Evolutionary conservation across 1,139 yeast genomes (phyloP).

Genomic region (Yamadazyma dushanensis): DNA sequence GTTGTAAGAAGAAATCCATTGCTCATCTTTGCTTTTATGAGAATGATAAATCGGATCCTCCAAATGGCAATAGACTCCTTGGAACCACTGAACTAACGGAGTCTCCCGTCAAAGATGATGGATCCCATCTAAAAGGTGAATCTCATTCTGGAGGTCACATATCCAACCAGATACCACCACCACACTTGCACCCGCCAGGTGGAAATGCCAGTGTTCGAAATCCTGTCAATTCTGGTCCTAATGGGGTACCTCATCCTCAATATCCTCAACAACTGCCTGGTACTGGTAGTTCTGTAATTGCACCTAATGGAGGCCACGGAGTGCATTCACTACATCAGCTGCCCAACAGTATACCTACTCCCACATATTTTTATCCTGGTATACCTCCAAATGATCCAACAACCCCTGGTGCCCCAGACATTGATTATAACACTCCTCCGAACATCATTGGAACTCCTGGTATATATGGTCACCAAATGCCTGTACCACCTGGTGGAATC

Average conservation of each 20-base stretch:
- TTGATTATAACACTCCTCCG: slow-evolving; percentile 1
- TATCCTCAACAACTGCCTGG: not conserved
- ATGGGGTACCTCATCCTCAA: slow-evolving; percentile 1
- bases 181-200: not conserved
- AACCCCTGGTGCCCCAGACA: not conserved
- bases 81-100: not conserved
- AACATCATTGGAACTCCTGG: slow-evolving; percentile 1
- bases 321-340: too few species aligned
- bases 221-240: too few species aligned
- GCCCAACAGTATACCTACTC: not conserved
- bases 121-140: too few species aligned
- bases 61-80: not conserved
- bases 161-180: not conserved
- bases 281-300: too few species aligned
- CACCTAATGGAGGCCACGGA: too few species aligned
- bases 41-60: slow-evolving; percentile 23
- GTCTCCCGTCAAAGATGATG: not conserved
- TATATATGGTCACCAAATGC: slow-evolving; percentile 3
- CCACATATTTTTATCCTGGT: slow-evolving; percentile 3
- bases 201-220: too few species aligned
- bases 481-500: slow-evolving; percentile 15
- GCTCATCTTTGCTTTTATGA: slow-evolving; percentile 72
- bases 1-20: slow-evolving; percentile 71
- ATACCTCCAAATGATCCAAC: not conserved
- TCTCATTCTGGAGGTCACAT: too few species aligned